A percentile compares a stretch with the other conserved stretches of the same genome.
These are phyloP conservation scores for Albophoma yamanashiensis DNA, from an alignment of 2,329 filamentous ascomycete species.

Conservation along the genomic window DNA sequence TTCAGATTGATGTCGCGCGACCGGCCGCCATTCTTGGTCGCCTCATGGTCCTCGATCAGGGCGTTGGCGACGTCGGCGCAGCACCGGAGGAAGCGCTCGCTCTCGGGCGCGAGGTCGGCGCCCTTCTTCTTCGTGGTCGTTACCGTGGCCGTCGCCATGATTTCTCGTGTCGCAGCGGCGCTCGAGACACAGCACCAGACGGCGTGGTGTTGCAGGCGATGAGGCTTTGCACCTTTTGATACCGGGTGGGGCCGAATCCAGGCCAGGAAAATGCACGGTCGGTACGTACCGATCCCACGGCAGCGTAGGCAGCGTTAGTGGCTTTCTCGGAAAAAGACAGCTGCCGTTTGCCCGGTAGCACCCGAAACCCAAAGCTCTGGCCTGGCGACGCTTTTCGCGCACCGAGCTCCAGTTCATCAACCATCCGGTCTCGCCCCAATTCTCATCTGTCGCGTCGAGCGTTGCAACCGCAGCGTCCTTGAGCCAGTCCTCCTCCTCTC, in stretches of 20 bases:
- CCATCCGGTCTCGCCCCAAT: slow-evolving; percentile 7
- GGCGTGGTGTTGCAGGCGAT: not conserved
- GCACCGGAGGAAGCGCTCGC: slow-evolving; percentile 85
- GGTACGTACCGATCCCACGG: too few relatives aligned
- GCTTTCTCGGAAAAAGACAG: slow-evolving; percentile 12
- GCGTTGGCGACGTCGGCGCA: slow-evolving; percentile 93
- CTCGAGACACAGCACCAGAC: not conserved
- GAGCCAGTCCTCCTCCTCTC: slow-evolving; percentile 2
- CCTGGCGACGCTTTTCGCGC: slow-evolving; percentile 7
- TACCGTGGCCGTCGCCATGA: slow-evolving; percentile 40
- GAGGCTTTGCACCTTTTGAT: not conserved
- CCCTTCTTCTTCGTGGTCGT: slow-evolving; percentile 63
- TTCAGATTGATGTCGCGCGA: slow-evolving; percentile 91
- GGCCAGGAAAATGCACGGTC: not conserved
- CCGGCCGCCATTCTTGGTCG: slow-evolving; percentile 61
- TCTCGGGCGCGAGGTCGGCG: slow-evolving; percentile 75
- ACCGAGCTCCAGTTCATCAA: slow-evolving; percentile 8
- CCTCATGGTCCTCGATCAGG: slow-evolving; percentile 89
- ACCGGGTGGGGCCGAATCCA: not conserved
- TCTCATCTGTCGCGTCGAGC: slow-evolving; percentile 8
- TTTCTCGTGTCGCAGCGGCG: not conserved
- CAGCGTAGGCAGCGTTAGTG: too few relatives aligned
- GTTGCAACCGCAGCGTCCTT: slow-evolving; percentile 9
- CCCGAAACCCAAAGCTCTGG: slow-evolving; percentile 8
- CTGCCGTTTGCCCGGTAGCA: slow-evolving; percentile 11